Conservation (phyloP, 108 stramenopile species). For the Nitzschia putrida region DNA sequence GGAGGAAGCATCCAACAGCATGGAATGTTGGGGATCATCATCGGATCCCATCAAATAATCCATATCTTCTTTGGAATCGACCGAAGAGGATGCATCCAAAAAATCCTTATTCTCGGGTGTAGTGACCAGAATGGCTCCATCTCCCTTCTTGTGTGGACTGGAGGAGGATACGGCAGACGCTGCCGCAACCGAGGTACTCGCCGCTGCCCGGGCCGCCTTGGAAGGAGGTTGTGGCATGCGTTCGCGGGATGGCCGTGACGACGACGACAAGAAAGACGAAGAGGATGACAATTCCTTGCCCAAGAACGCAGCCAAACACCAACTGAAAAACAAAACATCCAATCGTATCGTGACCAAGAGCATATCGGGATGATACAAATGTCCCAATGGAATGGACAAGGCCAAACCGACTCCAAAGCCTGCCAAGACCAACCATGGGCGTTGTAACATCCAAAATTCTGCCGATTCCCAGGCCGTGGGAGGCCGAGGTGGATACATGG, state of each 20-base stretch:
- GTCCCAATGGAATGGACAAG: conserved; percentile 13
- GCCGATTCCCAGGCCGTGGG: background rate
- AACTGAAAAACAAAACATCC: conserved; percentile 39
- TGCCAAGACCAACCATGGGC: conserved; percentile 35
- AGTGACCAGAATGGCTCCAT: background rate
- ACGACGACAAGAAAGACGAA: too few species aligned
- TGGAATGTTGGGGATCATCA: conserved; percentile 7
- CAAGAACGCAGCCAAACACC: conserved; percentile 30
- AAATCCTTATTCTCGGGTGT: background rate
- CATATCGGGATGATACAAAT: conserved; percentile 29
- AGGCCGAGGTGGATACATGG: background rate
- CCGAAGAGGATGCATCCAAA: conserved; percentile 13
- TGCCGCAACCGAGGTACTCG: background rate
- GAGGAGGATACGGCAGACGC: background rate
- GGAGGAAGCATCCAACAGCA: background rate
- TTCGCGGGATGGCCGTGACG: background rate
- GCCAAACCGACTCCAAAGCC: conserved; percentile 19
- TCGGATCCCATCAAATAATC: conserved; percentile 24
- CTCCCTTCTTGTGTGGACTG: background rate
- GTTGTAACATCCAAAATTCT: conserved; percentile 27
- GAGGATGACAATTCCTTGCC: conserved; percentile 24
- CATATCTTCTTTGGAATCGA: conserved; percentile 36
- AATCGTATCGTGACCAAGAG: conserved; percentile 31
- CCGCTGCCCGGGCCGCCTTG: background rate
- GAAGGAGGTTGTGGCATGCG: background rate